Percentiles rank a stretch among this genome's conserved stretches.
Conservation (phyloP, 2,329 filamentous ascomycete species). For the Penicillium sp. region DNA sequence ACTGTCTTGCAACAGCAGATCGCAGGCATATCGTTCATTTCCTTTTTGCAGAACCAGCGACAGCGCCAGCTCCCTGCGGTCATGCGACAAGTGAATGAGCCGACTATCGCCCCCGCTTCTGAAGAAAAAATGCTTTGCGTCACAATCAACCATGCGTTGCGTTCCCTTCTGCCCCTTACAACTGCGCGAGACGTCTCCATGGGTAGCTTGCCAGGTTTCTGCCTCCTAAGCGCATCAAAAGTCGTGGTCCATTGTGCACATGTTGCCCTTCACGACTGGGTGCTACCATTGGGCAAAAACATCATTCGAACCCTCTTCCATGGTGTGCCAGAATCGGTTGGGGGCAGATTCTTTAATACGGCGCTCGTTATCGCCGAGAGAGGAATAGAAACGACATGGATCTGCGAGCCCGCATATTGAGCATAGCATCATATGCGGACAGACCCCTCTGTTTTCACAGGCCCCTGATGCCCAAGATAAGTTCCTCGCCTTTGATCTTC, state of each 20-base stretch:
- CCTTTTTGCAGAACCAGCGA: too few species aligned
- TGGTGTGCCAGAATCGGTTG: background rate
- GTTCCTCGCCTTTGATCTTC: background rate
- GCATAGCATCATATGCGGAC: too few species aligned
- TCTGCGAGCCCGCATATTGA: too few species aligned
- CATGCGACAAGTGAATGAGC: background rate
- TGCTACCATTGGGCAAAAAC: background rate
- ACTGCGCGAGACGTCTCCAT: background rate
- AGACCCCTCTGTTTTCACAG: too few species aligned
- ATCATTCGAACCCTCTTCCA: background rate
- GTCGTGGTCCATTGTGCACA: background rate
- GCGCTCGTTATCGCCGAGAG: background rate
- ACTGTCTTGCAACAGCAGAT: too few species aligned
- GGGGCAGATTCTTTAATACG: background rate
- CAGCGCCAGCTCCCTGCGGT: too few species aligned
- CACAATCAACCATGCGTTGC: background rate
- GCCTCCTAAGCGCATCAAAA: background rate
- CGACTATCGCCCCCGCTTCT: background rate
- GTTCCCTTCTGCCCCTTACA: background rate
- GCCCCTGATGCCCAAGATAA: too few species aligned
- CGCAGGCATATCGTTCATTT: too few species aligned
- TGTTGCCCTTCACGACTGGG: background rate
- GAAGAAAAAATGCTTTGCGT: background rate
- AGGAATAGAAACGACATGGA: too few species aligned
- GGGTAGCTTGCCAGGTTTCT: background rate